Conservation (phyloP, 257 asterid species). For the Galeopsis tetrahit region DNA sequence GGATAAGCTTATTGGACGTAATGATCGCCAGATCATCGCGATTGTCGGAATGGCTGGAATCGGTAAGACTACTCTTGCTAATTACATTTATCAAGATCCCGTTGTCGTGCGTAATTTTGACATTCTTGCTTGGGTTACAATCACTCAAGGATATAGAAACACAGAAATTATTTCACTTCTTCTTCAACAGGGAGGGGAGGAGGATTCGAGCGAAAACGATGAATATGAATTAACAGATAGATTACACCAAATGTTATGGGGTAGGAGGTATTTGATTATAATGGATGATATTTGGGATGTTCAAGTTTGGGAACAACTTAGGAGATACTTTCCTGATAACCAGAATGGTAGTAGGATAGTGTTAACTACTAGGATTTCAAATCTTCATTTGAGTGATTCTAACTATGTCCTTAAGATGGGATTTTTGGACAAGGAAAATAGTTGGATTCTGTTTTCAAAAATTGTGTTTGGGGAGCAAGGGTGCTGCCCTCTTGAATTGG, state of each 20-base stretch:
- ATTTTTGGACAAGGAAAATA: neutral
- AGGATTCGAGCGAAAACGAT: neutral
- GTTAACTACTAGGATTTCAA: conserved; percentile 9
- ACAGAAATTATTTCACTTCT: neutral
- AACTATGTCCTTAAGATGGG: conserved; percentile 6
- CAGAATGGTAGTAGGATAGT: neutral
- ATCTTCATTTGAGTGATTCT: neutral
- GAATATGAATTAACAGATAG: neutral
- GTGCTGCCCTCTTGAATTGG: neutral
- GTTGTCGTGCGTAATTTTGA: neutral
- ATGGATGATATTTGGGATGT: conserved; percentile 9
- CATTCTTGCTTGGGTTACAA: conserved; percentile 7
- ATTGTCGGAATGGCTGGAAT: conserved; percentile 34
- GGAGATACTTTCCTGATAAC: neutral
- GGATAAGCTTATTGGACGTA: conserved; percentile 15
- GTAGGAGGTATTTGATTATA: conserved; percentile 4
- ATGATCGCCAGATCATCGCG: conserved; percentile 2
- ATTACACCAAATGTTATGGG: neutral
- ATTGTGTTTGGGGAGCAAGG: conserved; percentile 15
- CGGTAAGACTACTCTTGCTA: conserved; percentile 44
- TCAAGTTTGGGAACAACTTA: neutral
- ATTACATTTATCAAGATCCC: neutral
- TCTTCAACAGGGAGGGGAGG: neutral
- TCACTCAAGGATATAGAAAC: neutral
- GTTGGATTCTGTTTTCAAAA: conserved; percentile 7